These are phyloP conservation scores for Pseudocercospora macadamiae DNA, from an alignment of 2,329 filamentous ascomycete genomes.

Conservation along the genomic window DNA sequence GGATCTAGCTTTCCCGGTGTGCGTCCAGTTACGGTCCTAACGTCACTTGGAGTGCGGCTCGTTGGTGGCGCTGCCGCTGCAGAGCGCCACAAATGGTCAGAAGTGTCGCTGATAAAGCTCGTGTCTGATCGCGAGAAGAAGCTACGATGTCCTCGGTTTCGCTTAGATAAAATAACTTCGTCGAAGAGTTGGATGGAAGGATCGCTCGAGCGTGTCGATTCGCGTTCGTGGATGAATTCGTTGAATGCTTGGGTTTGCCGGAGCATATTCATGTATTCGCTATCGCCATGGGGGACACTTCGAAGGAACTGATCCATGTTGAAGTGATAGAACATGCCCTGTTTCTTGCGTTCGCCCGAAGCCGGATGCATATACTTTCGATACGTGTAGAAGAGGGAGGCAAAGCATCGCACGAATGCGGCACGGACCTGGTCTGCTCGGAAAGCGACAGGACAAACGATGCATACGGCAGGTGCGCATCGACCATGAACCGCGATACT, in stretches of 20 bases:
- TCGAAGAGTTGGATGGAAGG: constrained; percentile 76
- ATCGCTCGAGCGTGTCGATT: constrained; percentile 62
- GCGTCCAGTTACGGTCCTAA: constrained; percentile 59
- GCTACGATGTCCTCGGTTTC: constrained; percentile 66
- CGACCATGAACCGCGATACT: constrained; percentile 58
- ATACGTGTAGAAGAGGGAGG: constrained; percentile 70
- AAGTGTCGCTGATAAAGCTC: constrained; percentile 70
- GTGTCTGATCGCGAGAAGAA: constrained; percentile 65
- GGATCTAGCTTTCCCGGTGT: constrained; percentile 84
- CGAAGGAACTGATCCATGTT: constrained; percentile 68
- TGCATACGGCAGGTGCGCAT: constrained; percentile 61
- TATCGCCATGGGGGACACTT: constrained; percentile 66
- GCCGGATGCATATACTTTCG: constrained; percentile 64
- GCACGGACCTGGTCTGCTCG: constrained; percentile 68
- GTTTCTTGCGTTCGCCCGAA: constrained; percentile 63
- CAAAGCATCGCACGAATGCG: constrained; percentile 70
- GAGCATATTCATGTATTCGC: constrained; percentile 64
- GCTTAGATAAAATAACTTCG: constrained; percentile 80
- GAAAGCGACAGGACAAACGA: constrained; percentile 69
- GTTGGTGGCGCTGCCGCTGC: constrained; percentile 61
- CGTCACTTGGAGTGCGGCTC: constrained; percentile 60
- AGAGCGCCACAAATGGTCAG: constrained; percentile 78
- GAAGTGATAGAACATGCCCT: constrained; percentile 65
- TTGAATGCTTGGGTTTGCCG: constrained; percentile 65
- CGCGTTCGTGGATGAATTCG: constrained; percentile 82